Evolutionary conservation across 1,284 basidiomycete species (phyloP), one percentile per base, ranked within the genome.

Genomic region (Psilocybe mexicana): DNA sequence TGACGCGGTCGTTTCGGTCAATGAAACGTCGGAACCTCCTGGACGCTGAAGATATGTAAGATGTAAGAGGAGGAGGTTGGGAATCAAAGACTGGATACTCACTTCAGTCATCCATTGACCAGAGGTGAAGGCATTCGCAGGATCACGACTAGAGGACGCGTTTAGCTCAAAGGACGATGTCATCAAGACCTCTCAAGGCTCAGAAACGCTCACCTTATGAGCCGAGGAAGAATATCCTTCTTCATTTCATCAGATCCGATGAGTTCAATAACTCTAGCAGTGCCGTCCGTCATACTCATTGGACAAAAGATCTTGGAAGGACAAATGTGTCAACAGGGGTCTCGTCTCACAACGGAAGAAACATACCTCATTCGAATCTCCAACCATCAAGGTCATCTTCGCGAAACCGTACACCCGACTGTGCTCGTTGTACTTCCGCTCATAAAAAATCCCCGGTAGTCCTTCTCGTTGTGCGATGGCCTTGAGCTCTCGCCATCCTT

Each of bases 31-130:
- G 0, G 87, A 90, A 1, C 91, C 91, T 43, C 90, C 91, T 4
- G 87, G 81, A 24, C 86, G 82, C 84, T 91, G 65, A 12, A 47
- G 38, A 6, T 43, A 24, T 40, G 14, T 28, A 44, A 42, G 64
- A 54, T 54, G 14, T 25, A 26, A 11, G 30, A 38, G 40, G 30
- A 38, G 40, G 3, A 50, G 45, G 18, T 50, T 23, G 7, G 18
- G 18, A 23, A 23, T 28, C 42, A 7, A 43, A 5, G 44, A 8
- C 26, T 47, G 10, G 38, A 24, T 43, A 45, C 72, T 24, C 58
- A 81, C 86, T 75, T 91, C 89, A 2, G 90, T 92, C 90, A 91
- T 92, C 89, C 90, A 93, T 73, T 93, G 90, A 0, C 91, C 92
- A 7, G 89, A 83, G 0, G 86, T 89, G 67, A 86, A 93, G 0